Base-by-base conservation (phyloP, 1,284 basidiomycete species). In the Apiotrichum akiyoshidainum region DNA sequence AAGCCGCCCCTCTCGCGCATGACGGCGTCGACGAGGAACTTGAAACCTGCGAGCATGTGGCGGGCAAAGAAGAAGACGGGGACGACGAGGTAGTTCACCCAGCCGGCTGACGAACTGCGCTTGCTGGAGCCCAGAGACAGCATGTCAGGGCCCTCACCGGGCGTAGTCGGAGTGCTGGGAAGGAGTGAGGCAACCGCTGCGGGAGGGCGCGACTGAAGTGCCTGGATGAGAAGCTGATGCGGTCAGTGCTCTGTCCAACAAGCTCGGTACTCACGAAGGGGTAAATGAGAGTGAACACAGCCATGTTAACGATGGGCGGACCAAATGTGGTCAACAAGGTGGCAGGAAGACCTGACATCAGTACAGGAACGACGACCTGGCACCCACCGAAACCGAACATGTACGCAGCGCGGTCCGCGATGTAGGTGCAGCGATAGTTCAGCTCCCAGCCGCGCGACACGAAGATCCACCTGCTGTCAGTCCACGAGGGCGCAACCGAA, bases 351-450 rank as follows among this genome's bases (percentile, higher is more conserved):
- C 73, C 74, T 76, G 55, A 17, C 9, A 51, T 60, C 39, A 59
- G 58, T 10, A 34, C 34, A 33, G n/a, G 33, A 8, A 9, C 1
- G 7, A 21, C 37, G 9, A 10, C 19, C 5, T 26, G 5, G 41
- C 55, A 68, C 69, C 52, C 37, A 71, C 77, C 78, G 49, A 79
- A 80, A 1, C 75, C 78, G 48, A 77, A 49, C 68, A 78, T 76
- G 57, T 73, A 76, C 3, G 65, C 69, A 2, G 63, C 60, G 1
- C 75, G 63, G 33, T 74, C 71, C 46, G 75, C 69, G 46, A 78
- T 65, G 60, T 72, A 77, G 5, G 22, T 35, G 35, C 73, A 62
- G 5, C 74, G 63, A 9, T 69, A 64, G 39, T 67, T 68, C 42
- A 80, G 56, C 4, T 68, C 60, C 74, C 73, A 78, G 5, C 69